These are phyloP conservation scores for Coemansia sp. DNA, from an alignment of 192 early-diverging fungal genomes.

Conservation along the genomic window DNA sequence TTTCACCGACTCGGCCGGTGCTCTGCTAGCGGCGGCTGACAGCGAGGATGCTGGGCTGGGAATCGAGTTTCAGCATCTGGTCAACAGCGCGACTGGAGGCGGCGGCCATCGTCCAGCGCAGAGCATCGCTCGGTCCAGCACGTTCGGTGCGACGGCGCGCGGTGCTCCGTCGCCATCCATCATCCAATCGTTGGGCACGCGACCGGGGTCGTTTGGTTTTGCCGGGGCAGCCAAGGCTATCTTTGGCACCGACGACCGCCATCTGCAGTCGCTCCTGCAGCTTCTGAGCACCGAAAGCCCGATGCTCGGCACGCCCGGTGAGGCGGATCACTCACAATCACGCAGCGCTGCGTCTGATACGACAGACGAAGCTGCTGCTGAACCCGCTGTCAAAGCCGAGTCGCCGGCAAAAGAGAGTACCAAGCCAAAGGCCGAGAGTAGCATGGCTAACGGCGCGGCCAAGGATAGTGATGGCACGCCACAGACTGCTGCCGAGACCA, in stretches of 20 bases:
- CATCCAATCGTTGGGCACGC: conserved; percentile 42
- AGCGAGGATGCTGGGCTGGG: conserved; percentile 18
- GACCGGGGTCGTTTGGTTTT: conserved; percentile 14
- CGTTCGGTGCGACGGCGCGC: conserved; percentile 47
- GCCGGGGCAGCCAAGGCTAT: conserved; percentile 39
- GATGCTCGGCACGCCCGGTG: conserved; percentile 28
- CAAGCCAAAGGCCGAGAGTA: neutral
- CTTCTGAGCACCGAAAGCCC: conserved; percentile 47
- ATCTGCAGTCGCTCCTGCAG: conserved; percentile 42
- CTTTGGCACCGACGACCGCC: conserved; percentile 38
- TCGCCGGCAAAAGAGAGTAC: neutral
- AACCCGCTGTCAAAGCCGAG: neutral
- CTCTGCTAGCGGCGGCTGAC: conserved; percentile 8
- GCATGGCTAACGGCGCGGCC: neutral
- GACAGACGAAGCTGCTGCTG: neutral
- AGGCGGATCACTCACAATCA: neutral
- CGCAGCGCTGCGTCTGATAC: conserved; percentile 5
- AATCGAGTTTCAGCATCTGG: conserved; percentile 38
- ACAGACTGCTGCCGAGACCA: neutral
- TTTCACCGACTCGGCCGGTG: conserved; percentile 27
- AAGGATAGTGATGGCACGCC: neutral
- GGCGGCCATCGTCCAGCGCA: conserved; percentile 14
- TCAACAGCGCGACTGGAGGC: conserved; percentile 22
- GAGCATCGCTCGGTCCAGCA: conserved; percentile 38
- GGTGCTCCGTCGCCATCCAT: conserved; percentile 50